phyloP scores from a whole-genome alignment of 768 basidiomycete species.

The Tulasnella sp. region DNA sequence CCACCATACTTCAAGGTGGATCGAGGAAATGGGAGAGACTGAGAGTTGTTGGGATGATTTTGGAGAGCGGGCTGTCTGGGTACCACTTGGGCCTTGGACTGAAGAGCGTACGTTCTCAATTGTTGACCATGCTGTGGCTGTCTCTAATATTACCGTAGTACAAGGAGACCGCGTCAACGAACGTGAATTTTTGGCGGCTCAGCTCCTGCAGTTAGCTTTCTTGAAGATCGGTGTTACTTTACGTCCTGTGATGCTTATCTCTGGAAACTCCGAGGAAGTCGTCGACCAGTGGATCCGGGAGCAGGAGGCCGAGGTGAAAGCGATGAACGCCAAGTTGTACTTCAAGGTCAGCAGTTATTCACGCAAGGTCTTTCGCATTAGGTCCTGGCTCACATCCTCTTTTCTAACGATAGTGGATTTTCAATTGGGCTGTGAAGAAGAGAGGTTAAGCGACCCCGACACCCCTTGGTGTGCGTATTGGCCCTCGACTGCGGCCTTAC shows the following conservation, averaged over 20 bases:
- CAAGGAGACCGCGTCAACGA: not conserved
- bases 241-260: not conserved
- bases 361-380: not conserved
- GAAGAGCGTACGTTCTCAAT: not conserved
- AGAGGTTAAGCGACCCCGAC: not conserved
- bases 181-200: not conserved
- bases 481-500: too few relatives aligned
- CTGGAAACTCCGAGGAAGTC: not conserved
- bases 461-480: too few relatives aligned
- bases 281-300: conserved; percentile 7
- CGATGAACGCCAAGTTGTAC: not conserved
- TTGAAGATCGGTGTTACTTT: not conserved
- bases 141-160: not conserved
- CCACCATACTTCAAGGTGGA: not conserved
- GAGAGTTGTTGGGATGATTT: not conserved
- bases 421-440: not conserved
- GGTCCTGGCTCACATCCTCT: not conserved
- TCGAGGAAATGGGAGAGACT: not conserved
- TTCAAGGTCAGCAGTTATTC: not conserved
- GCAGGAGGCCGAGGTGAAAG: not conserved
- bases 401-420: too few relatives aligned
- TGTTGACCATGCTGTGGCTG: not conserved
- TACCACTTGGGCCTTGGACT: conserved; percentile 1
- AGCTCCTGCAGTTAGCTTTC: not conserved
- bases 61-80: not conserved